Evolutionary conservation across 2,329 filamentous ascomycete species (phyloP), one percentile per base, ranked within the genome.

Genomic region (Penicillium sp.): DNA sequence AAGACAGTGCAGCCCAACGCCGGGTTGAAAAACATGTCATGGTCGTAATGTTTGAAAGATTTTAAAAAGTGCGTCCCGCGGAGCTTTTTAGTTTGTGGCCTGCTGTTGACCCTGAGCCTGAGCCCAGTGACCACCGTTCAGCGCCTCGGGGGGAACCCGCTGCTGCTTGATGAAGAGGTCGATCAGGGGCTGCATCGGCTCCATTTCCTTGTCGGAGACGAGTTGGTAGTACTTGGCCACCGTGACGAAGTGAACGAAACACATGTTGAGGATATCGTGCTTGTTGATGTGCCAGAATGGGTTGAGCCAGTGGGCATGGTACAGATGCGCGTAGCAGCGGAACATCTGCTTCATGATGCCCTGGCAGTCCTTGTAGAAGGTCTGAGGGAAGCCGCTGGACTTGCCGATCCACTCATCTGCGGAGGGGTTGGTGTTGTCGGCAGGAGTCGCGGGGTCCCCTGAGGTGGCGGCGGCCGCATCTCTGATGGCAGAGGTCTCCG

Each of bases 311-410:
- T 99, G 94, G 51, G 92, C 90, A 83, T 96, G 97, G 80, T 99
- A 99, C 55, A 99, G 85, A 74, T 99, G 94, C 41, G 94, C 88
- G 69, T 99, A 99, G 63, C 97, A 93, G 53, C 94, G 89, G 81
- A 99, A 97, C 88, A 99, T 97, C 76, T 97, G 94, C 65, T 92
- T 89, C 78, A 97, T 93, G 66, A 97, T 94, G 60, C 88, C 88
- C 78, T 95, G 91, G 79, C 93, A 94, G 62, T 96, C 91, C 55
- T 88, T 85, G 63, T 93, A 81, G 72, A 97, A 97, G 60, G 90
- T 89, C 58, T 89, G 85, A 2, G 94, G 94, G 73, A 99, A 99
- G 3, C 93, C 93, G 54, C 90, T 94, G 40, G 89, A 84, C 77
- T 95, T 96, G 66, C 94, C 94, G 51, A 96, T 82, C 90, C 91